A percentile compares a stretch with the other conserved stretches of the same genome.
Evolutionary conservation across 169 alveolate species (phyloP).

Genomic region (Miamiensis avidus): DNA sequence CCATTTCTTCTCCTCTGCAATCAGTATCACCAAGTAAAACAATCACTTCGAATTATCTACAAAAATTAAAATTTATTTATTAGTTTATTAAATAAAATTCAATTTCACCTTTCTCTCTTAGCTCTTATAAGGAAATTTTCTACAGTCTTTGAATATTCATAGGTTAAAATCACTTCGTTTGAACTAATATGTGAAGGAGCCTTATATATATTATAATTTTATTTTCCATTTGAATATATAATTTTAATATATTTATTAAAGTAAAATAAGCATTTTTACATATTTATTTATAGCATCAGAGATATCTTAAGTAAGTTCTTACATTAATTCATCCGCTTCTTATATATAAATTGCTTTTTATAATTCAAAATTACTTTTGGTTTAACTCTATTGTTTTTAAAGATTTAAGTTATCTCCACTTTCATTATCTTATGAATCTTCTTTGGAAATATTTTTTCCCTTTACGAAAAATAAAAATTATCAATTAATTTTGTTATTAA

Average conservation of each 20-base stretch:
- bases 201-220: neutral
- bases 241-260: neutral
- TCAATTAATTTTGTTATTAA: no score
- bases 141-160: conserved; percentile 55
- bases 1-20: conserved; percentile 56
- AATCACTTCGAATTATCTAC: conserved; percentile 53
- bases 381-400: no score
- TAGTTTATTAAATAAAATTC: neutral
- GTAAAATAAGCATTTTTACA: neutral
- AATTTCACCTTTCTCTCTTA: conserved; percentile 10
- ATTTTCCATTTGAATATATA: neutral
- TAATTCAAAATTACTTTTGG: conserved; percentile 12
- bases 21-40: conserved; percentile 59
- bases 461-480: no score
- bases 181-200: conserved; percentile 54
- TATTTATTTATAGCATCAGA: conserved; percentile 8
- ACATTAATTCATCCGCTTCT: neutral
- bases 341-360: conserved; percentile 1
- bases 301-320: conserved; percentile 13
- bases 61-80: neutral
- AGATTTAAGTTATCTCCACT: no score
- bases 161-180: conserved; percentile 64
- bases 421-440: conserved; percentile 13
- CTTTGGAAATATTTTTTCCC: neutral
- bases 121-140: conserved; percentile 51